Base-by-base conservation (phyloP, 2,329 filamentous ascomycete species). In the Fonsecaea multimorphosa region DNA sequence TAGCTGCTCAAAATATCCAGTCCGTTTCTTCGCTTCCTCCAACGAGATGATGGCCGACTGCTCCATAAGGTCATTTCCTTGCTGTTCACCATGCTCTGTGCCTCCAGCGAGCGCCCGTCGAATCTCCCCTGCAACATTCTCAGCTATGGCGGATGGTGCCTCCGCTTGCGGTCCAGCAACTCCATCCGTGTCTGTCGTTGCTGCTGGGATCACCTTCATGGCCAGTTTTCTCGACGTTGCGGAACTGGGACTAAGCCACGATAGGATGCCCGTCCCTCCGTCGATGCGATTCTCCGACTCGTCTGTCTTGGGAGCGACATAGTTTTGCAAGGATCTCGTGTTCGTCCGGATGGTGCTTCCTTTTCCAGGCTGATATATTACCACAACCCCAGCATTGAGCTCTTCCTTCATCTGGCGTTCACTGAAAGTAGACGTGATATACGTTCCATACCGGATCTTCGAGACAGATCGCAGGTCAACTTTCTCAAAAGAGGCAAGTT, bases 401-500 rank as follows among this genome's bases (percentile, higher is more conserved):
- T 83, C 80, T 75, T 92, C 90, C 70, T 97, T 90, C 70, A 87
- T 86, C 74, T 97, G 91, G 0, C 88, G 83, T 1, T 89, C 82
- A 0, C 92, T 92, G 4, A 97, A 84, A 0, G 92, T 95, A 2
- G 90, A 94, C 0, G 93, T 97, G 73, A 99, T 91, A 74, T 98
- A 99, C 0, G 92, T 90, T 22, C 95, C 95, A 66, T 89, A 86
- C 74, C 88, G 89, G 72, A 99, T 87, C 27, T 85, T 84, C 1
- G 85, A 84, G 38, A 99, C 82, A 64, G 92, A 91, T 22, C 86
- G 84, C 7, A 98, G 83, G 64, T 91, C 88, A 14, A 97, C 88
- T 7, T 93, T 85, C 78, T 98, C 93, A 76, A 97, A 98, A 0
- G 91, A 93, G 12, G 90, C 89, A 1, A 99, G 91, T 76, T 98